Conservation (phyloP, 768 basidiomycete genomes). For the Leccinum variicolor region DNA sequence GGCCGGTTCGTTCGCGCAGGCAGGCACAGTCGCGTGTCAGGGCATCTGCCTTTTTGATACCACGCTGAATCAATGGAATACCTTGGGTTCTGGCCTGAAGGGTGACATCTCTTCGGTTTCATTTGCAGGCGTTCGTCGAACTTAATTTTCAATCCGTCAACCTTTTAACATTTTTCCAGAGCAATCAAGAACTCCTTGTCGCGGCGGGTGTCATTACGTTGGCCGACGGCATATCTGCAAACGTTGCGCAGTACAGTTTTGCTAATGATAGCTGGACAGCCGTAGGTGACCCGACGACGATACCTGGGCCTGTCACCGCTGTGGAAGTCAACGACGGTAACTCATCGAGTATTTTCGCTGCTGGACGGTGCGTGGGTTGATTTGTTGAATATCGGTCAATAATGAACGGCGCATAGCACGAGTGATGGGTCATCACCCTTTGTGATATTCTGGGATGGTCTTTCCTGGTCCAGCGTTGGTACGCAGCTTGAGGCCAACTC, state of each 20-base stretch:
- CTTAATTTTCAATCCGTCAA: not conserved
- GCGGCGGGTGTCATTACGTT: conserved; percentile 80
- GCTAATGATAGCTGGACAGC: conserved; percentile 71
- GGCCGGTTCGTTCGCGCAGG: conserved; percentile 83
- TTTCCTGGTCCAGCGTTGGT: conserved; percentile 70
- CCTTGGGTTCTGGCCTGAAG: conserved; percentile 74
- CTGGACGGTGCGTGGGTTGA: conserved; percentile 66
- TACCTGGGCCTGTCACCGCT: conserved; percentile 91
- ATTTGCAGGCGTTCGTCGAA: conserved; percentile 69
- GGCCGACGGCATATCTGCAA: conserved; percentile 57
- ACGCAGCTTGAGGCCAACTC: conserved; percentile 12
- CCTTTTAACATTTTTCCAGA: conserved; percentile 36
- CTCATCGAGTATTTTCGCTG: conserved; percentile 81
- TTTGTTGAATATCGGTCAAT: not conserved
- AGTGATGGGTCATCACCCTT: conserved; percentile 64
- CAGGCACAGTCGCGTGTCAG: conserved; percentile 70
- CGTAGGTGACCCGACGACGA: conserved; percentile 52
- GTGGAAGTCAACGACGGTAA: conserved; percentile 82
- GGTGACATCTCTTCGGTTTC: conserved; percentile 79
- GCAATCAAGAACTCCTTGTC: conserved; percentile 63
- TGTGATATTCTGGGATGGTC: conserved; percentile 83
- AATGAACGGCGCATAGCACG: conserved; percentile 35
- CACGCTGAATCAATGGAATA: conserved; percentile 68
- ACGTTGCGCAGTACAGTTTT: conserved; percentile 73
- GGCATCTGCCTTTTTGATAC: conserved; percentile 78